Conservation (phyloP, 2,329 filamentous ascomycete genomes). For the Cytospora piceae region DNA sequence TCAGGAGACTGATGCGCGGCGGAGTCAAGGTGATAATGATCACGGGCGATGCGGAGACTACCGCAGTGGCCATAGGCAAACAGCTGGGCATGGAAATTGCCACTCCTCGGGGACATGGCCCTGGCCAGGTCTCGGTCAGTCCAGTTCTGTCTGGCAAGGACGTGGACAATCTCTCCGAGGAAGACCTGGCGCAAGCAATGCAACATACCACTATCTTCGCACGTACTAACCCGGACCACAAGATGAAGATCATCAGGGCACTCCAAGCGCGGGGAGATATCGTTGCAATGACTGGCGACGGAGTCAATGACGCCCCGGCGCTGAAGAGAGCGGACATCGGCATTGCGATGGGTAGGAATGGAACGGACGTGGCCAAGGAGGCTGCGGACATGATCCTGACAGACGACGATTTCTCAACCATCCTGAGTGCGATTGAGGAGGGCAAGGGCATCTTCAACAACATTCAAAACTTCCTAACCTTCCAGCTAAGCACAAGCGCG, state of each 20-base stretch:
- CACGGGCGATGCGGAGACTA: slow-evolving; percentile 93
- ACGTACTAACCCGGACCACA: slow-evolving; percentile 94
- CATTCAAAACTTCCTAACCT: slow-evolving; percentile 98
- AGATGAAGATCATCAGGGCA: slow-evolving; percentile 93
- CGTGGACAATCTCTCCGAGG: slow-evolving; percentile 87
- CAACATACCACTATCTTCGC: slow-evolving; percentile 92
- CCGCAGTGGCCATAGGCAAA: slow-evolving; percentile 88
- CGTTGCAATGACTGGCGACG: slow-evolving; percentile 98
- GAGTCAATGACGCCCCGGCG: slow-evolving; percentile 95
- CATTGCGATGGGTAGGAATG: slow-evolving; percentile 92
- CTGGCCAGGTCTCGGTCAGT: slow-evolving; percentile 62
- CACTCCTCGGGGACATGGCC: slow-evolving; percentile 53
- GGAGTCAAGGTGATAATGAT: slow-evolving; percentile 99
- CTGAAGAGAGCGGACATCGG: slow-evolving; percentile 98
- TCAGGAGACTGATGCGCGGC: slow-evolving; percentile 86
- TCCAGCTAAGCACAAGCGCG: slow-evolving; percentile 96
- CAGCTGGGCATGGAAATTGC: slow-evolving; percentile 92
- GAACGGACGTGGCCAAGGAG: slow-evolving; percentile 96
- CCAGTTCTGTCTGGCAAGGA: slow-evolving; percentile 87
- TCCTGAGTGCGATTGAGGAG: slow-evolving; percentile 94
- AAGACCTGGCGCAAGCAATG: slow-evolving; percentile 83
- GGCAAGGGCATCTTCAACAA: slow-evolving; percentile 99
- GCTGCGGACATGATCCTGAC: slow-evolving; percentile 93
- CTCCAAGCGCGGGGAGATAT: slow-evolving; percentile 93
- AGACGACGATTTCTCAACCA: slow-evolving; percentile 88